A percentile compares a stretch with the other conserved stretches of the same genome.
phyloP scores from a whole-genome alignment of 2,329 filamentous ascomycete species.

The Arthroderma uncinatum region DNA sequence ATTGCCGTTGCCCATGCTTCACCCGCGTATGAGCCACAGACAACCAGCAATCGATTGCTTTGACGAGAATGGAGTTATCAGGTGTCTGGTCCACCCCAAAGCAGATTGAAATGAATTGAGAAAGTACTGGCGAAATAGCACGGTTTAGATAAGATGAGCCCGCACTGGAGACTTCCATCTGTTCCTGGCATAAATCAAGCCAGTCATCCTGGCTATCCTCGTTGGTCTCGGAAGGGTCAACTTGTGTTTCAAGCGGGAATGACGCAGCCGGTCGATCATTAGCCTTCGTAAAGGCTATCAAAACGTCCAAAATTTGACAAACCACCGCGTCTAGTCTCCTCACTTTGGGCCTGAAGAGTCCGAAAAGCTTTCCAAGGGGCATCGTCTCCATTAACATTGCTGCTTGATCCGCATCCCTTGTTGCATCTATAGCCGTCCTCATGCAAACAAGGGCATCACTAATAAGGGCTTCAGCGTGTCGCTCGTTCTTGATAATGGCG shows the following conservation, averaged over 20 bases:
- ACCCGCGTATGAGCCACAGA: constrained; percentile 40
- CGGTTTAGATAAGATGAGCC: constrained; percentile 29
- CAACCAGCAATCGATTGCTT: constrained; percentile 46
- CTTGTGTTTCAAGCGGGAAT: constrained; percentile 15
- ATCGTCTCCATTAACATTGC: constrained; percentile 35
- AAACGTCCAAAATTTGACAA: constrained; percentile 39
- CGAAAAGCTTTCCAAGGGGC: constrained; percentile 38
- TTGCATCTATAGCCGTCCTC: constrained; percentile 36
- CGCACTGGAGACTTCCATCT: constrained; percentile 19
- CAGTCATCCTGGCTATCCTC: constrained; percentile 56
- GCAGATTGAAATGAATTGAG: constrained; percentile 47
- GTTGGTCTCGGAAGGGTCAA: constrained; percentile 27
- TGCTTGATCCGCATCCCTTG: constrained; percentile 32
- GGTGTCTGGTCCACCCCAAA: constrained; percentile 48
- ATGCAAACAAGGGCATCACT: constrained; percentile 43
- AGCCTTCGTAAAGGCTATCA: constrained; percentile 33
- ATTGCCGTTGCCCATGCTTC: constrained; percentile 37
- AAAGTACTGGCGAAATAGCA: constrained; percentile 40
- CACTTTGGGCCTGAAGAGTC: constrained; percentile 42
- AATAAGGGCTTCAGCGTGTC: constrained; percentile 45
- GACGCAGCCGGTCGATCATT: constrained; percentile 17
- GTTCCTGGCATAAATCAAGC: constrained; percentile 41
- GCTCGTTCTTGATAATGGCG: constrained; percentile 47
- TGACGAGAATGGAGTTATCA: constrained; percentile 44
- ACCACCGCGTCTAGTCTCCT: constrained; percentile 37